Base-by-base conservation (phyloP, 1,139 yeast species). In the Magnusiomyces sp. region DNA sequence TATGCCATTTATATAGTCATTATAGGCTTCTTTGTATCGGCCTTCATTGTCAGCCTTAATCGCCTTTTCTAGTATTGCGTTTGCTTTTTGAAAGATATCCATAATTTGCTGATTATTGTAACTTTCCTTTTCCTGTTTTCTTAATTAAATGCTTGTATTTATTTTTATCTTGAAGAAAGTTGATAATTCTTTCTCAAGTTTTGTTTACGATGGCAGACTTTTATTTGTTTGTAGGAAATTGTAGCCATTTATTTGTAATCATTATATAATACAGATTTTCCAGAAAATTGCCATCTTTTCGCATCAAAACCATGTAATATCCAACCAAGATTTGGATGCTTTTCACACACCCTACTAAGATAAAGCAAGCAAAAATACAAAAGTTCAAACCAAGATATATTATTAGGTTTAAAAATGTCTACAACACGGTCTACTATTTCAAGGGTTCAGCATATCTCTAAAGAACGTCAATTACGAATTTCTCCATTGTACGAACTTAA, bases 21-120 rank as follows among this genome's bases (percentile, higher is more conserved):
- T 86, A 67, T 92, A 92, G 0, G 98, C 98, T 58, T 92, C 97
- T 53, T 88, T 96, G 61, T 90, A 92, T 57, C 84, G 76, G 45
- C 94, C 85, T 32, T 90, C 92, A 23, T 88, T 82, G 65, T 94
- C 99, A 6, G 95, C 90, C 64, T 90, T 96, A 51, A 94, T 89
- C 27, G 98, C 98, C 67, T 84, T 84, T 63, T 89, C 95, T 14
- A 92, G 95, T 46, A 90, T 75, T 57, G 89, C 97, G 34, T 92
- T 89, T 19, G 97, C 99, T 67, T 92, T 94, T 56, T 85, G 81
- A 46, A 92, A 74, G 65, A 92, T 90, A 65, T 92, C 97, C 13
- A 85, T 78, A 33, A 85, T 78, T 50, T 80, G 75, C 78, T 23
- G 7, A 5, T 14, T 34, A n/a, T 34, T 14, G 5, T 34, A 34